Evolutionary conservation across 2,329 filamentous ascomycete species (phyloP).

Genomic region (Aspergillus clavatus): DNA sequence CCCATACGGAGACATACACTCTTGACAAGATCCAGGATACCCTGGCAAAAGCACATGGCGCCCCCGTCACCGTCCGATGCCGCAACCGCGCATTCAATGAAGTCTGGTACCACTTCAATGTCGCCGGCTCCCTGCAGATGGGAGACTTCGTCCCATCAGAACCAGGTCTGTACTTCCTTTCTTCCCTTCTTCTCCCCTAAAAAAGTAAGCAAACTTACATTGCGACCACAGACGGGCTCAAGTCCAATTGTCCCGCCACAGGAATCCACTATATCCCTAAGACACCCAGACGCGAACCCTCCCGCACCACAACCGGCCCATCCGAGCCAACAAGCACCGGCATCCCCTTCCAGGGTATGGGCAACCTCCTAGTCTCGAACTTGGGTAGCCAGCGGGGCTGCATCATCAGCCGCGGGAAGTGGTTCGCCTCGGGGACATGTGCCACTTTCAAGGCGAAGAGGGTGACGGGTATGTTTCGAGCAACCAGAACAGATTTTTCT

Average conservation of each 20-base stretch:
- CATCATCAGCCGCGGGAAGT: slow-evolving; percentile 61
- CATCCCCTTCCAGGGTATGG: slow-evolving; percentile 52
- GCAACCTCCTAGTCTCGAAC: slow-evolving; percentile 53
- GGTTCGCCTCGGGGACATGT: slow-evolving; percentile 64
- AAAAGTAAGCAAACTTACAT: neutral
- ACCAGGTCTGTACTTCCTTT: slow-evolving; percentile 28
- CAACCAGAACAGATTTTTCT: neutral
- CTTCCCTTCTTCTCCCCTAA: neutral
- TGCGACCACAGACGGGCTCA: slow-evolving; percentile 46
- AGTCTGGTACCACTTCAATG: slow-evolving; percentile 61
- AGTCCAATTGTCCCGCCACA: slow-evolving; percentile 57
- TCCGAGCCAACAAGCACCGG: slow-evolving; percentile 29
- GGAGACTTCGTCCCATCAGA: slow-evolving; percentile 31
- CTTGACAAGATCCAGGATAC: slow-evolving; percentile 55
- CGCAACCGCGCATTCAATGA: slow-evolving; percentile 46
- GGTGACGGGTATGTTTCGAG: slow-evolving; percentile 23
- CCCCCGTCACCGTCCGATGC: slow-evolving; percentile 57
- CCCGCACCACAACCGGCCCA: slow-evolving; percentile 31
- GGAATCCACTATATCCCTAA: slow-evolving; percentile 65
- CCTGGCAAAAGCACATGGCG: slow-evolving; percentile 50
- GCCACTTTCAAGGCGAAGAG: slow-evolving; percentile 49
- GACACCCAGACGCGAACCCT: slow-evolving; percentile 33
- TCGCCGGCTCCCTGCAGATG: slow-evolving; percentile 43
- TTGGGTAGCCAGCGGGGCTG: slow-evolving; percentile 49
- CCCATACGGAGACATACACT: slow-evolving; percentile 53